Evolutionary conservation across 805 yeast species (phyloP), one percentile per base, ranked within the genome.

Genomic region (Yamadazyma sp.): DNA sequence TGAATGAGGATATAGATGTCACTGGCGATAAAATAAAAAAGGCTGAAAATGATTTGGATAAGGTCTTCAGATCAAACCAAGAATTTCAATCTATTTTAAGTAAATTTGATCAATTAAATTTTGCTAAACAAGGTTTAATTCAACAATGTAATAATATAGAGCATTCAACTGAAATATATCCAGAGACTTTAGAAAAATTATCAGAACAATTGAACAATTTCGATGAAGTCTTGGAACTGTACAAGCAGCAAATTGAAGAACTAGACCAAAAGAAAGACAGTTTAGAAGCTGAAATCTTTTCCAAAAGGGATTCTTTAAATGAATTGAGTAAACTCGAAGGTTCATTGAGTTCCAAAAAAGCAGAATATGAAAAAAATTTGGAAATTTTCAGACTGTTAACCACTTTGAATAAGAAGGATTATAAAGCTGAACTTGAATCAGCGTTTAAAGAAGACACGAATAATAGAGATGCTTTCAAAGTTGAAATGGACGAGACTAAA

Each of bases 71-170:
- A 31, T 70, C 86, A 1, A 86, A 86, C 50, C 96, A 86, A 53
- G 82, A 83, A 39, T 89, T 82, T 53, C 95, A 87, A 52, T 70
- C 78, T 40, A 76, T 79, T 0, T 53, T 89, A 14, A 78, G 83
- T 19, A 75, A 75, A 42, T 57, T 80, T 15, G 86, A 82, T 25
- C 76, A 75, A 33, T 52, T 83, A 29, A 61, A 65, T 23, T 75
- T 75, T 32, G 70, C 72, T 30, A 63, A 66, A 38, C 50, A 50
- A 7, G 65, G 77, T 2, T 53, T 77, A 4, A 42, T 48, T 2
- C 76, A 73, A 12, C 85, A 80, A 41, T 68, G 78, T 3, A 56
- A 58, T 7, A 65, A 85, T 30, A 52, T 86, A 3, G 55, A 56
- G n/a, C 44, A 58, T 0, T 62, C 78, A 1, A 68, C 79, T 2